Evolutionary conservation across 345 rosid species (phyloP), one percentile per base, ranked within the genome.

Genomic region (Eucalyptus regnans): DNA sequence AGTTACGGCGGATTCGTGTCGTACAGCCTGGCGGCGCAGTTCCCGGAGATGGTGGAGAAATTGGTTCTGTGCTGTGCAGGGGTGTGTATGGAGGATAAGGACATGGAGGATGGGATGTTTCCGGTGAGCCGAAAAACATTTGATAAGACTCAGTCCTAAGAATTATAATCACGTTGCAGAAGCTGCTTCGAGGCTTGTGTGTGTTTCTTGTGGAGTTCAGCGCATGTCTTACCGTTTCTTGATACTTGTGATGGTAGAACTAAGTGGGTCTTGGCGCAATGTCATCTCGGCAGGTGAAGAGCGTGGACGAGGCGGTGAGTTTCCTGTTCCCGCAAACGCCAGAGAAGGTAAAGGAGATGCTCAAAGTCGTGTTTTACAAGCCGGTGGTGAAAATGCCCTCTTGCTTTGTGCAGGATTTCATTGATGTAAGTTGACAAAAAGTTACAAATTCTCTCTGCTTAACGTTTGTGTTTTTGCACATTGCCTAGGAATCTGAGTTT

Each of bases 1-100:
- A 91, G 92, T 52, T 91, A 91, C 46, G 92, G 92, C 20, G 90
- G 92, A 0, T 87, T 91, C 31, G 92, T 91, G 86, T 90, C 88
- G 50, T 91, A 91, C 86, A 87, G 80, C 64, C 33, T 91, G 89
- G 92, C 90, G 29, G 90, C 80, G 11, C 89, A 91, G 83, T 87
- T 50, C 64, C 89, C 86, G 22, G 88, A 89, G 88, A 89, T 64
- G 62, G 89, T 89, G 62, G 92, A 91, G 88, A 81, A 84, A 41
- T 4, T 89, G 87, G 90, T 89, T 66, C 52, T 90, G 51, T 83
- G 86, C 56, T 89, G 90, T 71, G 86, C 92, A 3, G 92, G 92
- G 33, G 89, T 90, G 41, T 60, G 88, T 27, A 66, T 89, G 92
- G 92, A 90, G 89, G 89, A 89, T 51, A 50, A 86, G 81, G 92